These are phyloP conservation scores for Xylariaceae sp. DNA, from an alignment of 2,329 filamentous ascomycete genomes.

Conservation along the genomic window DNA sequence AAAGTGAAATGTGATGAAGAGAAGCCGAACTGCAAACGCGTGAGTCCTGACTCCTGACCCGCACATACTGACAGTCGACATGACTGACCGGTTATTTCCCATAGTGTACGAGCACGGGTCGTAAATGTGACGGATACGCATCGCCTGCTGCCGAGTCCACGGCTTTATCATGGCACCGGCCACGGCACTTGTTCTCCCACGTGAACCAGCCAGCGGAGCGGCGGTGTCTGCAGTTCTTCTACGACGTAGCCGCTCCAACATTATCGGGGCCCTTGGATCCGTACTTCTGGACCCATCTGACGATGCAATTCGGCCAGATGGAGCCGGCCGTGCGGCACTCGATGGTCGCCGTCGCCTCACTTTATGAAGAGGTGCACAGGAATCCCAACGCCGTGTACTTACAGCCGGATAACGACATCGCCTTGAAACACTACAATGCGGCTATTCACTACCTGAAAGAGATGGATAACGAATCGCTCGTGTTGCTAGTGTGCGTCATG, in stretches of 20 bases:
- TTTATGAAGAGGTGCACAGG: conserved; percentile 32
- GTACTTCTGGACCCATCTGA: conserved; percentile 38
- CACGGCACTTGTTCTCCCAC: conserved; percentile 27
- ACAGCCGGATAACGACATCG: conserved; percentile 26
- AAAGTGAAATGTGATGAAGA: conserved; percentile 28
- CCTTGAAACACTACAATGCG: conserved; percentile 37
- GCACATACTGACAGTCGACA: too few species aligned
- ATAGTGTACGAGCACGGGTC: conserved; percentile 24
- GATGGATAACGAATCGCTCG: conserved; percentile 29
- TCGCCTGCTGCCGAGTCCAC: conserved; percentile 11
- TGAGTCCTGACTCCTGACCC: too few species aligned
- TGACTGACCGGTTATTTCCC: too few species aligned
- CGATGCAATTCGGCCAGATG: conserved; percentile 33
- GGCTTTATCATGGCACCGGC: conserved; percentile 31
- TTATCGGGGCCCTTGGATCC: conserved; percentile 33
- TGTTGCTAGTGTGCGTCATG: conserved; percentile 37
- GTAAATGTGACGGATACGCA: conserved; percentile 32
- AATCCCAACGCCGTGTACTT: conserved; percentile 6
- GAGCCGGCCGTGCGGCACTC: conserved; percentile 36
- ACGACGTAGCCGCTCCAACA: conserved; percentile 32
- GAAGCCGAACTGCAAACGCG: conserved; percentile 24
- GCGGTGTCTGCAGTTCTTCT: conserved; percentile 35
- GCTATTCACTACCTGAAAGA: conserved; percentile 33
- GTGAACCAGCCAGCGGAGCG: conserved; percentile 25
- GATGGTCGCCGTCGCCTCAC: conserved; percentile 35